Percentiles rank a stretch among this genome's conserved stretches.
Evolutionary conservation across 176 grass and related monocot species (phyloP).

Genomic region (Saccharum officinarum): DNA sequence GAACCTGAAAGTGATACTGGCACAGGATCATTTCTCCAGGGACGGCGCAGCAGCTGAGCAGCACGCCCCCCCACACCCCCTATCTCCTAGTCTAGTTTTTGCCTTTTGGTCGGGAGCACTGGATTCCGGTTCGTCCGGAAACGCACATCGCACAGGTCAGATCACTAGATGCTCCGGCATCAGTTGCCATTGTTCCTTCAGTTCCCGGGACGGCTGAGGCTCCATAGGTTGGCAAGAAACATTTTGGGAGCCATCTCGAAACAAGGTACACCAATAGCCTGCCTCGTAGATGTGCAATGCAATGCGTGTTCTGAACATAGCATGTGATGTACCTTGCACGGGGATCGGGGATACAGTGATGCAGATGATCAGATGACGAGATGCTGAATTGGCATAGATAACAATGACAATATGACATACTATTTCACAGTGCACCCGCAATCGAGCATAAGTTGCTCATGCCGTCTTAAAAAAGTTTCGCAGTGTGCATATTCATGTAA

Average conservation of each 20-base stretch:
- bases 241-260: not conserved
- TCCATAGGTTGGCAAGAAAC: not conserved
- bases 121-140: slow-evolving; percentile 17
- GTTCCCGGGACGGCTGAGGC: not conserved
- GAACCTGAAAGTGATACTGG: slow-evolving; percentile 22
- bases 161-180: slow-evolving; percentile 14
- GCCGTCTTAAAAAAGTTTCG: not conserved
- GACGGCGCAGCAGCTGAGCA: not conserved
- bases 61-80: not conserved
- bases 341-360: not conserved
- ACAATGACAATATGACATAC: not conserved
- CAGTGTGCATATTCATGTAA: not conserved
- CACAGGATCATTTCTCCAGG: slow-evolving; percentile 4
- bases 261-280: not conserved
- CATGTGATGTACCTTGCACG: not conserved
- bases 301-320: not conserved
- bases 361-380: not conserved
- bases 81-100: not conserved
- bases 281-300: not conserved
- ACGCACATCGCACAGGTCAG: not conserved
- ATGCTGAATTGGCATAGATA: not conserved
- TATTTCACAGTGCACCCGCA: not conserved
- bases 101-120: slow-evolving; percentile 1
- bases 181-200: not conserved
- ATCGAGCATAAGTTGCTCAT: not conserved